Base-by-base conservation (phyloP, 2,329 filamentous ascomycete species). In the Alternaria tenuissima region DNA sequence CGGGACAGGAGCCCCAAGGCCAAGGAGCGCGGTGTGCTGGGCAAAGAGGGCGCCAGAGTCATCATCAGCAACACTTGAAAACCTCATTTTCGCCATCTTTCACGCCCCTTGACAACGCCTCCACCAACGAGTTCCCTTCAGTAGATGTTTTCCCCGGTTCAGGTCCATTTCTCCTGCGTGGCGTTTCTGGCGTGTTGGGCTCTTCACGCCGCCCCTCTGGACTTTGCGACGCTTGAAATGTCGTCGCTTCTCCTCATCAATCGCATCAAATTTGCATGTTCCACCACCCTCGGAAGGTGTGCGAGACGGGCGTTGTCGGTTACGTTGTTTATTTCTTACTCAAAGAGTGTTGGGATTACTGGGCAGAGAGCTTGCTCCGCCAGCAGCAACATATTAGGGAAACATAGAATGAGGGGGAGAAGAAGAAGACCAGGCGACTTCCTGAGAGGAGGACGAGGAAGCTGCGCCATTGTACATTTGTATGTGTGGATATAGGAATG, bases 1-100 rank as follows among this genome's bases (percentile, higher is more conserved):
- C 86, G 94, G 64, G 93, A 93, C 56, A 89, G 93, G 78, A 97
- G 93, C 76, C 95, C 95, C 1, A 97, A 97, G 81, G 94, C 94
- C 26, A 94, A 93, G 78, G 94, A 98, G 81, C 87, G 93, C 56
- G 95, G 95, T 59, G 94, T 99, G 7, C 76, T 99, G 59, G 95
- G 95, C 58, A 98, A 98, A 76, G 94, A 98, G 77, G 95, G 95
- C 16, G 94, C 95, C 11, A 86, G 95, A 67, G 82, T 84, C 52
- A 79, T 84, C 53, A 81, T 84, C 69, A 79, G 78, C 67, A 79
- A 79, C 57, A 78, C 77, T 16, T 80, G 68, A 78, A 52, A 26
- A 3, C n/a, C 22, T 41, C 18, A n/a, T 52, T 41, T 32, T 26
- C 4, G 22, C 47, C 24, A n/a, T 46, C 18, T 39, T 53, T 20